Base-by-base conservation (phyloP, 257 asterid genomes). In the Solanum phureja region DNA sequence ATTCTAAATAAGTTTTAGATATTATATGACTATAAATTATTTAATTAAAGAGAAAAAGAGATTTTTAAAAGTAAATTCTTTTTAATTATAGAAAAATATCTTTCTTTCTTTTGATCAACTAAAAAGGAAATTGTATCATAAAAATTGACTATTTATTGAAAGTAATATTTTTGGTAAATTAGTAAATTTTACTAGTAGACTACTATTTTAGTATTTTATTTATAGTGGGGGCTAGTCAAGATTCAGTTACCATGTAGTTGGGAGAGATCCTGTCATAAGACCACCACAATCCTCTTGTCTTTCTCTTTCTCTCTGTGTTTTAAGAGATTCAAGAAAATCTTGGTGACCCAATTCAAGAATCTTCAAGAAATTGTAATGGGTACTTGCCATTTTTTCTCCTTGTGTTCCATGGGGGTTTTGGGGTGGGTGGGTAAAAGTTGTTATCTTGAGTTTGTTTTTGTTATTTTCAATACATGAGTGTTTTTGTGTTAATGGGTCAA, bases 291-390 rank as follows among this genome's bases (percentile, higher is more conserved):
- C 44, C 83, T 71, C 12, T 72, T 72, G 27, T 37, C 83, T 49
- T 49, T 49, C 60, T 49, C 60, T 46, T 46, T 71, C 13, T 84
- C 33, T 84, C 73, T 49, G 42, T 71, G 87, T 83, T n/a, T 84
- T 82, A 23, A 46, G 87, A 83, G 75, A 83, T 49, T 83, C 83
- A 46, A 69, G 84, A 83, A 87, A 83, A 71, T 23, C 71, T 71
- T 83, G 72, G 72, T 71, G 58, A 58, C 87, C 76, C 84, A n/a
- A 18, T 64, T 83, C 83, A 34, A 7, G 35, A 83, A 68, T 69
- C 84, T 29, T 87, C 84, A 71, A 71, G 87, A 87, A 44, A 23
- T 87, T 44, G 19, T 62, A 52, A 81, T 87, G 87, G 87, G 89
- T 83, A 87, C 24, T 75, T 68, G 6, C 87, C 60, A 29, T 82